A percentile compares a stretch with the other conserved stretches of the same genome.
phyloP scores from a whole-genome alignment of 805 yeast species.

The Hanseniaspora occidentalis region DNA sequence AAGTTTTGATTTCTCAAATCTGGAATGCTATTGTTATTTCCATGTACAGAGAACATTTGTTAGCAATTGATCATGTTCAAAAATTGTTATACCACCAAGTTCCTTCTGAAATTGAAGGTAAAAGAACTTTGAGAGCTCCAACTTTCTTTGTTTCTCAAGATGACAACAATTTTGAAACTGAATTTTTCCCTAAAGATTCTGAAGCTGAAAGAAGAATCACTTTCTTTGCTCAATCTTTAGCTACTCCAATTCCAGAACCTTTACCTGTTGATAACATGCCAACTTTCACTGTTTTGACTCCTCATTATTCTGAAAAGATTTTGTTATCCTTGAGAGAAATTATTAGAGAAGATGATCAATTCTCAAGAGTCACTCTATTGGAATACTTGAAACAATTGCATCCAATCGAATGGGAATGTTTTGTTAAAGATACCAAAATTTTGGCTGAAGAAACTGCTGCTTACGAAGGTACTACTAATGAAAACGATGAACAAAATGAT shows the following conservation, averaged over 20 bases:
- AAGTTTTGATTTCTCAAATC: constrained; percentile 93
- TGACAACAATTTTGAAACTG: constrained; percentile 86
- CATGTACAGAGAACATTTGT: constrained; percentile 97
- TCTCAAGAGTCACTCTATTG: constrained; percentile 83
- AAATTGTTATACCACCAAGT: constrained; percentile 95
- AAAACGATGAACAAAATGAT: constrained; percentile 16
- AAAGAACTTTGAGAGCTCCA: constrained; percentile 97
- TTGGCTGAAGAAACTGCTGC: constrained; percentile 91
- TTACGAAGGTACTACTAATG: constrained; percentile 34
- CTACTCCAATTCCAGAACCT: constrained; percentile 98
- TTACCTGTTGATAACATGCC: constrained; percentile 99
- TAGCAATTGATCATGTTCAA: constrained; percentile 98
- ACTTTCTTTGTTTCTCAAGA: constrained; percentile 97
- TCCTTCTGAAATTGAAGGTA: constrained; percentile 95
- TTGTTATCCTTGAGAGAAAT: constrained; percentile 87
- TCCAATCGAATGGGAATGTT: constrained; percentile 96
- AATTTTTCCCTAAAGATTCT: constrained; percentile 91
- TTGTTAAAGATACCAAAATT: constrained; percentile 90
- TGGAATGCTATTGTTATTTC: constrained; percentile 99
- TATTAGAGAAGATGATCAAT: constrained; percentile 94
- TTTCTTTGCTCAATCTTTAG: constrained; percentile 96
- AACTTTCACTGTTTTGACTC: constrained; percentile 91
- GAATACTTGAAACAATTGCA: constrained; percentile 92
- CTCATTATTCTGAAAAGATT: constrained; percentile 94
- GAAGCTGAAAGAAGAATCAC: constrained; percentile 99